Conservation (phyloP, 148 eudicot species). For the Hydrangea macrophylla region DNA sequence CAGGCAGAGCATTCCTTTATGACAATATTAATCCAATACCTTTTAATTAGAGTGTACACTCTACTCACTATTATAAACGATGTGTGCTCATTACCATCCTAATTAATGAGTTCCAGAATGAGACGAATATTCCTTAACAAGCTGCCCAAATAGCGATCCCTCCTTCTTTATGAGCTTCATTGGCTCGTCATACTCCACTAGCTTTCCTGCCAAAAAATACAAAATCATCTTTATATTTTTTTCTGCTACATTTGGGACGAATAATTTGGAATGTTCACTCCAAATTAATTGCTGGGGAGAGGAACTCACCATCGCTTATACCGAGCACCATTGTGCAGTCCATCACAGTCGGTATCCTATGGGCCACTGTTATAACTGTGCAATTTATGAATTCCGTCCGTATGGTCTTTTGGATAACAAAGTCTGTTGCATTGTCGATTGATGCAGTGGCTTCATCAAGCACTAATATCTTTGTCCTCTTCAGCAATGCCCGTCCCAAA, state of each 20-base stretch:
- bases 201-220: constrained; percentile 40
- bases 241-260: background rate
- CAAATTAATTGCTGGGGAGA: too few species aligned
- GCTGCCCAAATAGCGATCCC: constrained; percentile 45
- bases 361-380: constrained; percentile 56
- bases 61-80: too few species aligned
- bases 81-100: too few species aligned
- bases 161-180: constrained; percentile 38
- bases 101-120: too few species aligned
- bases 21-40: too few species aligned
- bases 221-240: background rate
- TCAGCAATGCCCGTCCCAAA: constrained; percentile 51
- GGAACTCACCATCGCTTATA: constrained; percentile 42
- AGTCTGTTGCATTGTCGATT: constrained; percentile 53
- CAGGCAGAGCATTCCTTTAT: too few species aligned
- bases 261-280: background rate
- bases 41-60: too few species aligned
- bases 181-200: constrained; percentile 58
- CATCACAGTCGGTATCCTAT: constrained; percentile 59
- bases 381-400: constrained; percentile 43
- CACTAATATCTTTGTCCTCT: constrained; percentile 44
- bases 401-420: constrained; percentile 47
- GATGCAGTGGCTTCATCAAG: constrained; percentile 75
- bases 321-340: constrained; percentile 54
- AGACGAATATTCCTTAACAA: too few species aligned